A percentile compares a stretch with the other conserved stretches of the same genome.
These are phyloP conservation scores for Choanephora cucurbitarum DNA, from an alignment of 371 early-diverging fungal species.

Conservation along the genomic window DNA sequence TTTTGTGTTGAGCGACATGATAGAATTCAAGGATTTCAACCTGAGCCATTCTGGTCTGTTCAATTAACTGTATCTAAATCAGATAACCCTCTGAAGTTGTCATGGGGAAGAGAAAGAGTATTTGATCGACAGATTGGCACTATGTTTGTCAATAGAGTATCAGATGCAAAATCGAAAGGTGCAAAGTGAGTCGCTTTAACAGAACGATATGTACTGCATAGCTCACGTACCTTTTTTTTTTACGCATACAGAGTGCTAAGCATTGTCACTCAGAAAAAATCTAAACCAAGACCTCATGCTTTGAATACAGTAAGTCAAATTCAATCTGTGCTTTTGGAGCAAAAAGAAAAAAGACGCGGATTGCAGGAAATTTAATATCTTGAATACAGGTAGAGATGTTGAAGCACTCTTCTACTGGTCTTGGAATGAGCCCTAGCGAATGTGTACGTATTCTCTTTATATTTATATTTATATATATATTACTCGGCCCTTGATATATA, in stretches of 20 bases:
- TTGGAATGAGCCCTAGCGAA: slow-evolving; percentile 54
- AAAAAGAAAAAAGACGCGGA: background rate
- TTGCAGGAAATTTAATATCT: too few species aligned
- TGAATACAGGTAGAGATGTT: slow-evolving; percentile 45
- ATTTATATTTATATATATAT: background rate
- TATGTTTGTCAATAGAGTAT: slow-evolving; percentile 32
- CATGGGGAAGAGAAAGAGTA: slow-evolving; percentile 43
- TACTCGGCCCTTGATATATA: too few species aligned
- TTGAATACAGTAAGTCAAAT: slow-evolving; percentile 45
- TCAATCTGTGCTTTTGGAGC: background rate
- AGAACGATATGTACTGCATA: too few species aligned
- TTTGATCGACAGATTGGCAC: slow-evolving; percentile 48
- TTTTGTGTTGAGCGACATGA: slow-evolving; percentile 71
- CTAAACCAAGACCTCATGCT: slow-evolving; percentile 49
- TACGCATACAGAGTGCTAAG: slow-evolving; percentile 31
- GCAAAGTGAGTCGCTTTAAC: slow-evolving; percentile 34
- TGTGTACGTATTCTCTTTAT: slow-evolving; percentile 28
- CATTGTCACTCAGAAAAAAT: slow-evolving; percentile 38
- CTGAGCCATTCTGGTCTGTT: slow-evolving; percentile 62
- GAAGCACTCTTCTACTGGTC: slow-evolving; percentile 45
- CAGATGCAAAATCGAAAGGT: slow-evolving; percentile 23
- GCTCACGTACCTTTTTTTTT: background rate
- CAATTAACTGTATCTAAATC: slow-evolving; percentile 27
- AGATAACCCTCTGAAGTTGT: slow-evolving; percentile 29
- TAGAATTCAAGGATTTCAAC: slow-evolving; percentile 61